phyloP scores from a whole-genome alignment of 2,329 filamentous ascomycete species.

The Cadophora luteo-olivacea region DNA sequence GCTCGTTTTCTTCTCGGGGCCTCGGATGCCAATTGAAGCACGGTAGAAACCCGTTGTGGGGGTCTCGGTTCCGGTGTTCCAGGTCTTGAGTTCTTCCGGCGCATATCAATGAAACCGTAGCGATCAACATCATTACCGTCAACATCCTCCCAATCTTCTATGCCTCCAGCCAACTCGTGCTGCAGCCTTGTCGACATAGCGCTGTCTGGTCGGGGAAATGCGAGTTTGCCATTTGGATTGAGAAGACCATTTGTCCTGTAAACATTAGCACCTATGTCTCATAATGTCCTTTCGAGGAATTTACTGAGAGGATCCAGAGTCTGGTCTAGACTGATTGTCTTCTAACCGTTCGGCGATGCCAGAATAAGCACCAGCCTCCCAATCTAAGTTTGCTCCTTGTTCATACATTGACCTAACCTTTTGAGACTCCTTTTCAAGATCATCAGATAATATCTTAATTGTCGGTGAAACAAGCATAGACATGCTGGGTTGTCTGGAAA shows the following conservation, averaged over 20 bases:
- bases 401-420: constrained; percentile 47
- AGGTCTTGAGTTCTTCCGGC: constrained; percentile 47
- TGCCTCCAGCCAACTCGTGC: constrained; percentile 61
- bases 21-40: constrained; percentile 42
- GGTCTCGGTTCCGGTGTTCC: constrained; percentile 45
- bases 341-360: constrained; percentile 21
- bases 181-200: constrained; percentile 41
- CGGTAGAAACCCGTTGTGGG: constrained; percentile 43
- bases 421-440: constrained; percentile 44
- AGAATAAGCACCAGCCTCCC: constrained; percentile 36
- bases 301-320: constrained; percentile 2
- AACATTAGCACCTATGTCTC: constrained; percentile 29
- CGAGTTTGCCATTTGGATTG: constrained; percentile 25
- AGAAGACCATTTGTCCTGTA: constrained; percentile 33
- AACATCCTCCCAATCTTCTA: constrained; percentile 73
- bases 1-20: constrained; percentile 41
- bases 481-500: constrained; percentile 40
- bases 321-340: neutral
- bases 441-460: constrained; percentile 39
- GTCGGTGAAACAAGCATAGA: constrained; percentile 41
- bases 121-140: constrained; percentile 67
- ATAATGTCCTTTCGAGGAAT: neutral
- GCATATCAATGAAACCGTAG: constrained; percentile 69
- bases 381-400: constrained; percentile 36
- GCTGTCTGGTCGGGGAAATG: constrained; percentile 35